Conservation (phyloP, 73 alveolate genomes). For the Paramecium bursaria region DNA sequence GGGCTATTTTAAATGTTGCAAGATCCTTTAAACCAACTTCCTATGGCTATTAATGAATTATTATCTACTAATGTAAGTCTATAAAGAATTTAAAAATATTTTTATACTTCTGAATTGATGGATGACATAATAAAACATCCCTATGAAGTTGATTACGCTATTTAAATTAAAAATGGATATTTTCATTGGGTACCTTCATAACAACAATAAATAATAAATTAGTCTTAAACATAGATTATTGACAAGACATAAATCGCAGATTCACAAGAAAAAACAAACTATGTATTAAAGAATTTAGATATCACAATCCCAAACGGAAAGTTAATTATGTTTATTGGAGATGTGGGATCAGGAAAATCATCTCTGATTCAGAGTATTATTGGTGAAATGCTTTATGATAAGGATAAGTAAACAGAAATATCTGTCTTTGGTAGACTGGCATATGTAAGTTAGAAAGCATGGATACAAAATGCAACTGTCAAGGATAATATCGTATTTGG, state of each 20-base stretch:
- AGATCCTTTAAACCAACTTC: conserved; percentile 57
- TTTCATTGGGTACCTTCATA: conserved; percentile 55
- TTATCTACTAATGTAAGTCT: conserved; percentile 61
- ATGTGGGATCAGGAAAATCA: conserved; percentile 75
- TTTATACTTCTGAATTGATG: conserved; percentile 40
- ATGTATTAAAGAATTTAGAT: conserved; percentile 34
- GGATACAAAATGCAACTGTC: conserved; percentile 59
- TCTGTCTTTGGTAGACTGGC: conserved; percentile 27
- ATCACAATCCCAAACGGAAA: conserved; percentile 25
- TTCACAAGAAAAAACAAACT: background rate
- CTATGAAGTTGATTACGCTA: conserved; percentile 27
- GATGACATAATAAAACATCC: conserved; percentile 29
- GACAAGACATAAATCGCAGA: background rate
- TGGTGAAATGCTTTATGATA: conserved; percentile 56
- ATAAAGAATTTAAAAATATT: conserved; percentile 62
- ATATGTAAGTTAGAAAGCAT: conserved; percentile 62
- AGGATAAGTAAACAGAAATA: conserved; percentile 1
- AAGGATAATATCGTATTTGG: conserved; percentile 83
- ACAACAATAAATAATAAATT: background rate
- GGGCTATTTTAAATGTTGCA: conserved; percentile 58
- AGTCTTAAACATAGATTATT: background rate
- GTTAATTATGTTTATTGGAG: conserved; percentile 63
- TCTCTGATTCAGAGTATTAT: conserved; percentile 56
- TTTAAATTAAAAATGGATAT: conserved; percentile 54
- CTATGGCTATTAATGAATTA: conserved; percentile 60